These are phyloP conservation scores for Gnetum montanum DNA, from an alignment of 75 land plant genomes.

Conservation along the genomic window DNA sequence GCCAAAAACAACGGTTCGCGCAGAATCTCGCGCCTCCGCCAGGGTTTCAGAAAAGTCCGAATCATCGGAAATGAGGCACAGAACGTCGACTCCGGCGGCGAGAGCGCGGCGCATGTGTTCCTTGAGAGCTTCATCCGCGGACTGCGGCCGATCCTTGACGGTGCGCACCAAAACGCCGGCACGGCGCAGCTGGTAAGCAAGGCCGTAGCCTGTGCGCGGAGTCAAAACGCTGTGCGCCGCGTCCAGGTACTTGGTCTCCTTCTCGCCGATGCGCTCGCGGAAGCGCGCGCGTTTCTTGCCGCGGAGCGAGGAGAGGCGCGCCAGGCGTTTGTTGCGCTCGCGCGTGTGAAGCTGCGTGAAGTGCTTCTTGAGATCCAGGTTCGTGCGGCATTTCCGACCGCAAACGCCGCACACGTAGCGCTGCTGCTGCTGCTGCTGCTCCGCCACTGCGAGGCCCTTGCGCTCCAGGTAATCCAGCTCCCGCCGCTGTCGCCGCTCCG, in stretches of 20 bases:
- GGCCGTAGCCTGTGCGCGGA: constrained; percentile 70
- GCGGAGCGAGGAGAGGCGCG: constrained; percentile 45
- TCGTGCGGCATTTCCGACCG: constrained; percentile 59
- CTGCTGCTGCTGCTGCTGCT: no score
- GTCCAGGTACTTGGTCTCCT: constrained; percentile 50
- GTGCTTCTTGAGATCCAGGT: constrained; percentile 58
- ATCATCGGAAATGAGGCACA: constrained; percentile 77
- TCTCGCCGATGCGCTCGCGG: constrained; percentile 30
- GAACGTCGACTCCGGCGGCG: constrained; percentile 57
- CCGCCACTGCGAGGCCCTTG: constrained; percentile 35
- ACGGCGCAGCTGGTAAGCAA: constrained; percentile 52
- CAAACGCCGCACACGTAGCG: constrained; percentile 68
- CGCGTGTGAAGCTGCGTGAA: constrained; percentile 77
- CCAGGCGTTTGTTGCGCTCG: constrained; percentile 60
- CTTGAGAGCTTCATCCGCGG: constrained; percentile 78
- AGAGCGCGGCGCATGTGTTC: constrained; percentile 53
- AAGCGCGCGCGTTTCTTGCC: constrained; percentile 61
- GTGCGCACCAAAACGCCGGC: constrained; percentile 80
- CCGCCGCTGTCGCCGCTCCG: constrained; percentile 48
- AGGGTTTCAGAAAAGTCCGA: constrained; percentile 68
- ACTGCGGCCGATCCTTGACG: constrained; percentile 82
- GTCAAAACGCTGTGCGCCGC: constrained; percentile 40
- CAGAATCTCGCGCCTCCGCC: constrained; percentile 37
- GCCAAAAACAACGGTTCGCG: constrained; percentile 76
- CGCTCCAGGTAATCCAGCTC: constrained; percentile 51